phyloP scores from a whole-genome alignment of 192 early-diverging fungal genomes.

The Allomyces macrogynus region DNA sequence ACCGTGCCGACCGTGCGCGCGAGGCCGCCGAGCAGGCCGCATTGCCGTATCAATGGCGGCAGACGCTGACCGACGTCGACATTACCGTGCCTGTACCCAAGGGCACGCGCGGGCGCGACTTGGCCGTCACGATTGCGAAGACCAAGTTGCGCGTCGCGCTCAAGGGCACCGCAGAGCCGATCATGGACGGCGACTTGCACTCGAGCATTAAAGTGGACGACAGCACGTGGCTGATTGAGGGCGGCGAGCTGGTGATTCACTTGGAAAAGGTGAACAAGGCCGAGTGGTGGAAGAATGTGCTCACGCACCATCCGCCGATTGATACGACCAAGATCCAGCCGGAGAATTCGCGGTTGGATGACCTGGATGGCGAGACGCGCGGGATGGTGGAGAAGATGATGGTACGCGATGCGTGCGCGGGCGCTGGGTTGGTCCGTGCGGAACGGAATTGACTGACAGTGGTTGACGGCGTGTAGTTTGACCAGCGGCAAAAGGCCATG shows the following conservation, averaged over 20 bases:
- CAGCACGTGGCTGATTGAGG: constrained; percentile 49
- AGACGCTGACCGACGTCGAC: constrained; percentile 68
- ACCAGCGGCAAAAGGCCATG: constrained; percentile 66
- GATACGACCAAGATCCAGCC: constrained; percentile 76
- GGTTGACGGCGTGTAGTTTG: too few species aligned
- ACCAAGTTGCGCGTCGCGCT: constrained; percentile 42
- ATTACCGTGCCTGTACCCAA: constrained; percentile 45
- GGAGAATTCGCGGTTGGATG: constrained; percentile 68
- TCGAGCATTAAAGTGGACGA: constrained; percentile 53
- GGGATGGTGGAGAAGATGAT: constrained; percentile 94
- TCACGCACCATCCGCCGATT: constrained; percentile 55
- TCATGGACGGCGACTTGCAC: constrained; percentile 35
- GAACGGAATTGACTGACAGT: too few species aligned
- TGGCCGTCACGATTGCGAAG: constrained; percentile 45
- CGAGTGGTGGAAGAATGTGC: constrained; percentile 81
- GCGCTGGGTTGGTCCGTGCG: too few species aligned
- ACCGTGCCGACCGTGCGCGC: not conserved
- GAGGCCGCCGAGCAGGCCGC: constrained; percentile 7
- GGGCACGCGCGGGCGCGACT: constrained; percentile 44
- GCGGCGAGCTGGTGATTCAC: constrained; percentile 53
- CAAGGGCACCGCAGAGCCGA: constrained; percentile 29
- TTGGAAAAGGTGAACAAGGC: constrained; percentile 62
- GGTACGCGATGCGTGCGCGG: constrained; percentile 22
- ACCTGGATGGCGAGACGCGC: constrained; percentile 75
- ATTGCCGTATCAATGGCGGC: constrained; percentile 59